Conservation (phyloP, 208 protist species). For the Balamuthia mandrillaris region DNA sequence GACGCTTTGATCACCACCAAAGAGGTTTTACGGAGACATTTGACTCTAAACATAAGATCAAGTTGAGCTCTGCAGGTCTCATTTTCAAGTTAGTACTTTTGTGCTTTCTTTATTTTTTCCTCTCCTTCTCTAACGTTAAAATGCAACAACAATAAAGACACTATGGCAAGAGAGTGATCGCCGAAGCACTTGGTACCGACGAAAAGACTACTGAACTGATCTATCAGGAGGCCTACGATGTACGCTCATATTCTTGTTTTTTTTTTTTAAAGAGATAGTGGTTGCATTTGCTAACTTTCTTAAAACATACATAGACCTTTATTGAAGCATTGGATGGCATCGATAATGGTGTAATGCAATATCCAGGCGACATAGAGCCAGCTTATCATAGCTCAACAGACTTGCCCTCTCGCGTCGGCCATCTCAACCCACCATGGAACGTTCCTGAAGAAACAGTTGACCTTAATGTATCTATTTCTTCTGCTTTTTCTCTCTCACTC, state of each 20-base stretch:
- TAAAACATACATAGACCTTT: neutral
- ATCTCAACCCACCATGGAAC: constrained; percentile 50
- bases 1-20: constrained; percentile 93
- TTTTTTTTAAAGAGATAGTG: neutral
- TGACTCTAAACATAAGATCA: constrained; percentile 17
- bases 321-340: constrained; percentile 43
- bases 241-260: too few species aligned
- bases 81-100: constrained; percentile 44
- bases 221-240: too few species aligned
- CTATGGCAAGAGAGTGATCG: too few species aligned
- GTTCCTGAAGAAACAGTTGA: neutral
- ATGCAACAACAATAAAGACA: too few species aligned
- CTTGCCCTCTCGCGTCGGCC: neutral
- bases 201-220: too few species aligned
- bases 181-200: too few species aligned
- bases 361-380: neutral
- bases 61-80: constrained; percentile 42
- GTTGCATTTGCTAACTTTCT: neutral
- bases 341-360: constrained; percentile 41
- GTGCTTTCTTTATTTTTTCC: neutral
- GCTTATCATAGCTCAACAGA: neutral
- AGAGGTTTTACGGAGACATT: constrained; percentile 82
- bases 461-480: neutral
- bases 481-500: neutral
- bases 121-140: too few species aligned